These are phyloP conservation scores for Flaveria bidentis DNA, from an alignment of 129 eudicot species.

Conservation along the genomic window DNA sequence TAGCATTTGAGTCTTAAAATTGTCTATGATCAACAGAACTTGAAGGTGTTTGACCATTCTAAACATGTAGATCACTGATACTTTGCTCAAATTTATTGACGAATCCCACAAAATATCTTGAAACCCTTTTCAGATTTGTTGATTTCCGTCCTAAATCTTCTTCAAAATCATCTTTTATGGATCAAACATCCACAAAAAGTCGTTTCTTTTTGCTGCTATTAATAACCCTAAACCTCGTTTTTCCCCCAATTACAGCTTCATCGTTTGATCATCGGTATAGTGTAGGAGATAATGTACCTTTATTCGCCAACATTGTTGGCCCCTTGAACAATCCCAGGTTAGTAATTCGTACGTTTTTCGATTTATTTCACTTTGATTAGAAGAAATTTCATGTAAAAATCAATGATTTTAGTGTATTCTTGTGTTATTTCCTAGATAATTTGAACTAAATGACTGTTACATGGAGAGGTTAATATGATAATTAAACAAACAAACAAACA, in stretches of 20 bases:
- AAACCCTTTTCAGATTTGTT: slow-evolving; percentile 17
- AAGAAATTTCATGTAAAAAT: neutral
- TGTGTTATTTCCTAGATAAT: neutral
- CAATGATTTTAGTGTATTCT: neutral
- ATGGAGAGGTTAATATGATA: neutral
- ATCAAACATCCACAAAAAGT: slow-evolving; percentile 3
- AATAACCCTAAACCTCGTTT: slow-evolving; percentile 24
- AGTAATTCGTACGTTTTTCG: slow-evolving; percentile 4
- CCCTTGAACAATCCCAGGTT: slow-evolving; percentile 95
- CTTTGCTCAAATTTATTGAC: slow-evolving; percentile 21
- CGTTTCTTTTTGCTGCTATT: slow-evolving; percentile 18
- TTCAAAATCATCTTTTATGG: slow-evolving; percentile 14
- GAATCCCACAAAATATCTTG: neutral
- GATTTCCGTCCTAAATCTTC: slow-evolving; percentile 5
- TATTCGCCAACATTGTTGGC: slow-evolving; percentile 73
- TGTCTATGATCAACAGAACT: slow-evolving; percentile 22
- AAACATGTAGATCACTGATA: slow-evolving; percentile 22
- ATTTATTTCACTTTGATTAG: neutral
- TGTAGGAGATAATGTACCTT: slow-evolving; percentile 75
- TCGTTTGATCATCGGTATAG: slow-evolving; percentile 53
- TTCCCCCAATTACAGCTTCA: slow-evolving; percentile 40
- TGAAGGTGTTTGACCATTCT: slow-evolving; percentile 31
- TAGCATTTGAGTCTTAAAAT: neutral
- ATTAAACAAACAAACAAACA: too few species aligned
- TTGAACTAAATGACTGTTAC: too few species aligned